Conservation (phyloP, 176 grass and related monocot genomes). For the Canna indica region DNA sequence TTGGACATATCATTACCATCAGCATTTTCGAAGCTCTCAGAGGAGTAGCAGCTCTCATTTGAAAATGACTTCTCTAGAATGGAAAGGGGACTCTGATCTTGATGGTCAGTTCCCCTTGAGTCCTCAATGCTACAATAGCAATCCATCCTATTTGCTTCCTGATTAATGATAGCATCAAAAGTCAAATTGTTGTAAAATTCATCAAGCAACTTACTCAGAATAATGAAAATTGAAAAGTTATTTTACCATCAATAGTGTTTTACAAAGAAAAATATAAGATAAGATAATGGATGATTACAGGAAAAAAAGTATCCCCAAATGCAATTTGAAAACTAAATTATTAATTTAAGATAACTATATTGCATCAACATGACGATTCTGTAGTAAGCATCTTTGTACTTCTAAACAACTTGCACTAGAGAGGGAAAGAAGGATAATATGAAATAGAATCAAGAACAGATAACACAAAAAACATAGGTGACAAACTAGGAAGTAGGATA, state of each 20-base stretch:
- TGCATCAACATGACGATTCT: neutral
- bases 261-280: neutral
- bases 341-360: neutral
- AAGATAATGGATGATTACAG: neutral
- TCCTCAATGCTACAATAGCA: constrained; percentile 3
- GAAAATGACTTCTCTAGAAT: constrained; percentile 63
- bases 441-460: neutral
- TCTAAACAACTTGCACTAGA: neutral
- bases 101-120: constrained; percentile 29
- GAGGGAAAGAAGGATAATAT: neutral
- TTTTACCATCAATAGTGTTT: neutral
- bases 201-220: neutral
- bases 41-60: constrained; percentile 70
- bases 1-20: constrained; percentile 43
- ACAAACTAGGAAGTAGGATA: neutral
- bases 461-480: neutral
- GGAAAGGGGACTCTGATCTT: constrained; percentile 36
- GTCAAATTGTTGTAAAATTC: constrained; percentile 1
- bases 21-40: constrained; percentile 59
- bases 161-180: constrained; percentile 19
- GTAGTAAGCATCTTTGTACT: neutral
- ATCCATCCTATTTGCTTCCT: constrained; percentile 36
- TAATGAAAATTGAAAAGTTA: neutral
- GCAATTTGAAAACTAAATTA: neutral
- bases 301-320: neutral